These are phyloP conservation scores for Phytophthora pistaciae DNA, from an alignment of 352 stramenopile genomes.

Conservation along the genomic window DNA sequence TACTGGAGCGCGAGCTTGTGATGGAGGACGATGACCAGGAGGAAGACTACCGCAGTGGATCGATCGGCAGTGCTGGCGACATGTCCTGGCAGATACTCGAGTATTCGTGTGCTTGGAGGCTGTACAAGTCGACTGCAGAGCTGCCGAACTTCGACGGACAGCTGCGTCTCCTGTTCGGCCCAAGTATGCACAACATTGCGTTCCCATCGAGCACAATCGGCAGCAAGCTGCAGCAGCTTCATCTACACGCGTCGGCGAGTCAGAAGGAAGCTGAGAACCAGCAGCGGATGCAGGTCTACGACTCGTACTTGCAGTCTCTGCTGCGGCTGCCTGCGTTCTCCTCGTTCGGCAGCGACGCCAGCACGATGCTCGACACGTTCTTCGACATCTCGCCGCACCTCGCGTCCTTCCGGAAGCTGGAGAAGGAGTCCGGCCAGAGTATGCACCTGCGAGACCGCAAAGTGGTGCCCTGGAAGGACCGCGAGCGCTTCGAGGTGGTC, in stretches of 20 bases:
- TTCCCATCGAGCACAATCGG: conserved; percentile 44
- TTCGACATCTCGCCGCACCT: conserved; percentile 72
- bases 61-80: conserved; percentile 3
- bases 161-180: conserved; percentile 52
- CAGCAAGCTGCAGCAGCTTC: conserved; percentile 22
- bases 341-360: conserved; percentile 60
- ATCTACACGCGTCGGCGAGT: conserved; percentile 20
- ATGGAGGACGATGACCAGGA: conserved; percentile 17
- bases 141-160: conserved; percentile 63
- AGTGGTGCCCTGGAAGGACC: conserved; percentile 62
- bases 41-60: neutral
- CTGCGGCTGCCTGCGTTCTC: conserved; percentile 63
- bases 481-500: conserved; percentile 61
- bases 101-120: conserved; percentile 65
- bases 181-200: conserved; percentile 55
- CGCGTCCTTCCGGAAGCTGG: conserved; percentile 51
- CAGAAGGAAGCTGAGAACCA: conserved; percentile 46
- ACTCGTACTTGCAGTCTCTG: conserved; percentile 65
- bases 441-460: conserved; percentile 58
- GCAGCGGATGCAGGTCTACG: conserved; percentile 45
- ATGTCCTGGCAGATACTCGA: conserved; percentile 70
- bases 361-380: conserved; percentile 73
- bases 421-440: conserved; percentile 53
- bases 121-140: conserved; percentile 56
- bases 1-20: conserved; percentile 64